Evolutionary conservation across 1,284 basidiomycete genomes (phyloP).

Genomic region (Heterobasidion occidentale): DNA sequence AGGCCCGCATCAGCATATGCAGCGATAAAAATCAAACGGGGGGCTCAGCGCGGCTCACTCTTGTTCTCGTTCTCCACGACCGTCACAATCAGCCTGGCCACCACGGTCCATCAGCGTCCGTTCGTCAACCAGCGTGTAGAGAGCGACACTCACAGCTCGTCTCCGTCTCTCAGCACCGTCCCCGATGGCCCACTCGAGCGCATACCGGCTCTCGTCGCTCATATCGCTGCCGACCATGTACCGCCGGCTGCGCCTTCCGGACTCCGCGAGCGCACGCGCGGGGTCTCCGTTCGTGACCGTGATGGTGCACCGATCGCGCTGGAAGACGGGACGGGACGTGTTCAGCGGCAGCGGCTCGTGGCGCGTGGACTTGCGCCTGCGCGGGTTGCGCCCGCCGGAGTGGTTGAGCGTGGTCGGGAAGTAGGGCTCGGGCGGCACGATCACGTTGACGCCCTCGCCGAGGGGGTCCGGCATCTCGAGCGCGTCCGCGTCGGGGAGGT

Average conservation of each 20-base stretch:
- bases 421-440: slow-evolving; percentile 74
- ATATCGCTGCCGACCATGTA: slow-evolving; percentile 94
- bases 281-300: slow-evolving; percentile 83
- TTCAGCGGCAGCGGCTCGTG: slow-evolving; percentile 55
- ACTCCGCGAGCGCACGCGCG: slow-evolving; percentile 39
- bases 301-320: slow-evolving; percentile 90
- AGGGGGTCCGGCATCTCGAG: slow-evolving; percentile 59
- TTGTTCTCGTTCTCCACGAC: slow-evolving; percentile 93
- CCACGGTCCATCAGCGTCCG: slow-evolving; percentile 1
- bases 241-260: slow-evolving; percentile 51
- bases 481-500: slow-evolving; percentile 32
- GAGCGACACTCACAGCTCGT: slow-evolving; percentile 57
- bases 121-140: slow-evolving; percentile 1
- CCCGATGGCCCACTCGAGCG: slow-evolving; percentile 94
- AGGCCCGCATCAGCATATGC: slow-evolving; percentile 2
- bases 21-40: slow-evolving; percentile 1
- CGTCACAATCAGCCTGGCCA: slow-evolving; percentile 64
- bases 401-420: slow-evolving; percentile 65
- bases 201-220: slow-evolving; percentile 87
- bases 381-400: slow-evolving; percentile 33
- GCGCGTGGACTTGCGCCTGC: slow-evolving; percentile 50
- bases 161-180: slow-evolving; percentile 91
- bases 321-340: slow-evolving; percentile 77
- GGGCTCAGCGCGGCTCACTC: slow-evolving; percentile 36
- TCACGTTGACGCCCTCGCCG: slow-evolving; percentile 86